Evolutionary conservation across 306 rosid species (phyloP), one percentile per base, ranked within the genome.

Genomic region (Casuarina cunninghamiana): DNA sequence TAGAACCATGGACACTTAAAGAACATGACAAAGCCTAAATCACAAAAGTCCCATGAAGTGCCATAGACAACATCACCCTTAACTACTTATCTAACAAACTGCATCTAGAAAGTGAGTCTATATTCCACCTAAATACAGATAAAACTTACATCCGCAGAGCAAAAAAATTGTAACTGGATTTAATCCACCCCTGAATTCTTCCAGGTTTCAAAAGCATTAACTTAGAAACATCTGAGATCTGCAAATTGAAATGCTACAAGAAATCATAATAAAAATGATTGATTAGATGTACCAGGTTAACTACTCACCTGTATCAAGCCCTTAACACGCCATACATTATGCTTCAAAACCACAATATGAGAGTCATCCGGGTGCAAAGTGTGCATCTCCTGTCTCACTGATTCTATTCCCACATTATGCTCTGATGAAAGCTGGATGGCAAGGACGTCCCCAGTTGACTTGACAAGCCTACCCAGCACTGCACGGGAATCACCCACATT

Each of bases 401-500:
- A 88, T 71, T 94, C 97, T 78, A 89, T 88, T 75, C 82, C 81
- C 75, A 89, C 98, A 75, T 94, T 94, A 85, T 94, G 98, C 86
- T 94, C 98, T 1, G 97, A 74, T 3, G 98, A 94, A 70, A 94
- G 86, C 79, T 91, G 98, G 83, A 88, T 75, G 11, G 97, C 92
- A 61, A 88, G 82, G 77, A 94, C 94, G 75, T 94, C 97, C 84
- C 92, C 98, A 6, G 97, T 91, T 13, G 93, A 89, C 79, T 77
- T 86, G 76, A 94, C 83, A 65, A 77, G 86, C 80, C 96, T 83
- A 65, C 98, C 98, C 78, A 94, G 87, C 78, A 94, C 97, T 21
- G 93, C 98, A 73, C 97, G 98, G 75, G 98, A 94, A 75, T 94
- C 98, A n/a, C 98, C 98, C 32, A 91, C 90, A 77, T 94, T 94